Evolutionary conservation across 345 rosid genomes (phyloP), one percentile per base, ranked within the genome.

Genomic region (Ceriops zippeliana): DNA sequence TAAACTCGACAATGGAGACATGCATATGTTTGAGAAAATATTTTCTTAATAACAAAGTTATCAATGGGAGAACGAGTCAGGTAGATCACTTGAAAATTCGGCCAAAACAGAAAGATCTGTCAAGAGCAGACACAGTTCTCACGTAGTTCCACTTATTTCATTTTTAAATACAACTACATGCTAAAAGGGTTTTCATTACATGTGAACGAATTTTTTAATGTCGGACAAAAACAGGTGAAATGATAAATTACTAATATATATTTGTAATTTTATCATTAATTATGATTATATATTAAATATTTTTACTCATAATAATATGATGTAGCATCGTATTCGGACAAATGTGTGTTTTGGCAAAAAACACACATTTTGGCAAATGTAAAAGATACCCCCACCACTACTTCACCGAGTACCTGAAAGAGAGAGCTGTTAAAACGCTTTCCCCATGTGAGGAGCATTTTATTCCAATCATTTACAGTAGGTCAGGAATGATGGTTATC

Each of bases 381-480:
- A 67, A 61, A 59, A n/a, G 30, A 75, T 73, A 75, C 71, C 84
- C 86, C 73, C 26, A 24, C 26, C 85, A 73, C 79, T 11, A 22
- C 58, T 78, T 63, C 34, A 1, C 13, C 2, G 20, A 54, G 69
- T 60, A 17, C 20, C 37, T 56, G 31, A 20, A 61, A 54, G 49
- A 27, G n/a, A 60, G 58, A 46, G 77, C 80, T 66, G 53, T 77
- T 73, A 65, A 65, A 52, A 65, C 63, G 49, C 63, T 68, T 58
- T 73, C 31, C 47, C 83, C 90, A 83, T 2, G 87, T 86, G 93
- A 66, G 70, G 69, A 75, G 80, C 92, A 84, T 64, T 66, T 42
- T 71, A 67, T 76, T 71, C 58, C 75, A 63, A 74, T 81, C 72
- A 74, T 77, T 52, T 53, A 35, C 42, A 24, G 62, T 70, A 61